These are phyloP conservation scores for Russula lepida DNA, from an alignment of 768 basidiomycete species.

Conservation along the genomic window DNA sequence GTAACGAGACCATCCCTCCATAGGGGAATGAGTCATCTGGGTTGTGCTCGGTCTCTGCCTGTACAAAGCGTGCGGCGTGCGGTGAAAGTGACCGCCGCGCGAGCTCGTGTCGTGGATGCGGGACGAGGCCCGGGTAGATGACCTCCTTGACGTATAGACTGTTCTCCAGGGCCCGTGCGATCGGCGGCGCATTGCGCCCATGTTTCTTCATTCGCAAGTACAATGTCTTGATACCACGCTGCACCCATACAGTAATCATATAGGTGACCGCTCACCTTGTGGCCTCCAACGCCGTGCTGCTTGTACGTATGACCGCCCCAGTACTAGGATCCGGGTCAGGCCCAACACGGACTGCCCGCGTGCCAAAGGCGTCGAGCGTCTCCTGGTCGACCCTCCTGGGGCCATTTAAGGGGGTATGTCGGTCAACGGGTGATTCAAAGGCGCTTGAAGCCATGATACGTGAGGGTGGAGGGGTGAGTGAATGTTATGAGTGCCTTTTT, in stretches of 20 bases:
- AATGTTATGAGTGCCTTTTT: constrained; percentile 6
- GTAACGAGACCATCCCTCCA: constrained; percentile 81
- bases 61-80: constrained; percentile 61
- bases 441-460: constrained; percentile 25
- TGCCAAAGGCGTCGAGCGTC: constrained; percentile 53
- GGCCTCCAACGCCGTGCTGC: constrained; percentile 67
- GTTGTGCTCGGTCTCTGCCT: constrained; percentile 27
- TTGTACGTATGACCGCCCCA: constrained; percentile 84
- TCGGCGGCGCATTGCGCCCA: constrained; percentile 68
- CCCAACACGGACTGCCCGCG: constrained; percentile 81
- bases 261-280: constrained; percentile 42
- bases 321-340: constrained; percentile 65
- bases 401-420: constrained; percentile 17
- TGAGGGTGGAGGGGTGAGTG: background rate
- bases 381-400: constrained; percentile 20
- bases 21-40: constrained; percentile 64
- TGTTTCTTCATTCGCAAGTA: constrained; percentile 82
- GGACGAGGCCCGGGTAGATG: constrained; percentile 74
- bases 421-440: constrained; percentile 16
- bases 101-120: constrained; percentile 63
- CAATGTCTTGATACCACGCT: constrained; percentile 87
- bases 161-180: constrained; percentile 54
- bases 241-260: constrained; percentile 88
- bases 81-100: constrained; percentile 58
- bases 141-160: constrained; percentile 66